phyloP scores from a whole-genome alignment of 257 asterid species.

The Mentha longifolia region DNA sequence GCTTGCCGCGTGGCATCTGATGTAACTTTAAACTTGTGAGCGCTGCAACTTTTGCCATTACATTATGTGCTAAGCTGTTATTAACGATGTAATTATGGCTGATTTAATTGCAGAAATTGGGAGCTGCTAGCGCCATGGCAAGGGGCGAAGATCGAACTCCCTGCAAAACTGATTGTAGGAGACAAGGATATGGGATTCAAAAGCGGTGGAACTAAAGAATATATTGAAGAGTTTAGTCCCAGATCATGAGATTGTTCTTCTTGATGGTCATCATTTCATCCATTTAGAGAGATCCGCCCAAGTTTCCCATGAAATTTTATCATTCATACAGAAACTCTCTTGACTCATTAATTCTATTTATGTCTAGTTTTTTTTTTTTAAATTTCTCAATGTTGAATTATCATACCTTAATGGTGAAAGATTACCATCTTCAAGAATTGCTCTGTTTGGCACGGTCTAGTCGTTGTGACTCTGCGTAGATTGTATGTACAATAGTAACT shows the following conservation, averaged over 20 bases:
- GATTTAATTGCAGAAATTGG: slow-evolving; percentile 45
- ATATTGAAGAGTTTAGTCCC: slow-evolving; percentile 48
- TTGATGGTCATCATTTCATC: slow-evolving; percentile 55
- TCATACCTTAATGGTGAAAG: no score
- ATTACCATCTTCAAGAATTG: no score
- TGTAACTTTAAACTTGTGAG: slow-evolving; percentile 55
- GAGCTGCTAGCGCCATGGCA: slow-evolving; percentile 60
- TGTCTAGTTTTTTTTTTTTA: no score
- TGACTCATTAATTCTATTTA: not conserved
- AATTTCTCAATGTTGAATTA: no score
- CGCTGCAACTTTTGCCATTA: not conserved
- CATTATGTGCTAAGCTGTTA: not conserved
- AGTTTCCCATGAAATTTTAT: slow-evolving; percentile 43
- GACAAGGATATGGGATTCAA: slow-evolving; percentile 50
- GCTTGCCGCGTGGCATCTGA: slow-evolving; percentile 53
- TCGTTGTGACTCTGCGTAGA: no score
- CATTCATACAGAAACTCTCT: slow-evolving; percentile 40
- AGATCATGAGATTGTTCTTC: slow-evolving; percentile 45
- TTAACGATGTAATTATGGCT: not conserved
- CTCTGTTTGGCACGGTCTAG: no score
- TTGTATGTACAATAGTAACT: no score
- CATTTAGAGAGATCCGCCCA: slow-evolving; percentile 46
- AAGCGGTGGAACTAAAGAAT: slow-evolving; percentile 49
- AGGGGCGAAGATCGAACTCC: slow-evolving; percentile 50
- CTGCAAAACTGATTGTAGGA: slow-evolving; percentile 51